Percentiles rank a stretch among this genome's conserved stretches.
These are phyloP conservation scores for Phytophthora pisi DNA, from an alignment of 352 stramenopile genomes.

Conservation along the genomic window DNA sequence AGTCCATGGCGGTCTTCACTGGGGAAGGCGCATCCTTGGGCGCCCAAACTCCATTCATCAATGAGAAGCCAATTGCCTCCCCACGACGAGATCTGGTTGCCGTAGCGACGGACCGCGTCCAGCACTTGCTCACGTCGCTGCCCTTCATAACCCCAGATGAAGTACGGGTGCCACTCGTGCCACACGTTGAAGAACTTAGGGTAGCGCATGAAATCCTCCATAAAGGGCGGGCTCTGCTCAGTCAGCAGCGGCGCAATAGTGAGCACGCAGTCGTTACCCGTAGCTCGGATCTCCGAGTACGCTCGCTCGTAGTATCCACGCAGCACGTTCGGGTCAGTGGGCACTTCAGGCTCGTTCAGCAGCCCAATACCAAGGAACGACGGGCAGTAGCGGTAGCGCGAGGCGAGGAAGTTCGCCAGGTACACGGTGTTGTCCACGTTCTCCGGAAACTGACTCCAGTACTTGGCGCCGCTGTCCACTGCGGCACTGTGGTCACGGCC, in stretches of 20 bases:
- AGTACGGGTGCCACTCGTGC: slow-evolving; percentile 89
- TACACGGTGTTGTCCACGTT: slow-evolving; percentile 72
- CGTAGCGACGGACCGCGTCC: slow-evolving; percentile 58
- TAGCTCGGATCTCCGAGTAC: slow-evolving; percentile 68
- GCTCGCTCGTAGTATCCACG: slow-evolving; percentile 79
- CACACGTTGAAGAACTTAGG: slow-evolving; percentile 77
- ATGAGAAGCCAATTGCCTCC: slow-evolving; percentile 77
- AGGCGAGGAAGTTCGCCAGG: slow-evolving; percentile 59
- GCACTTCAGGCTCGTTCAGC: slow-evolving; percentile 71
- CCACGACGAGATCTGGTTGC: slow-evolving; percentile 62
- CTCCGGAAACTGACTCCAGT: slow-evolving; percentile 66
- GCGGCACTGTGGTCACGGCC: slow-evolving; percentile 77
- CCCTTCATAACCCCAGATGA: slow-evolving; percentile 83
- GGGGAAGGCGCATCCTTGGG: slow-evolving; percentile 63
- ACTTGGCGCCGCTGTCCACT: slow-evolving; percentile 44
- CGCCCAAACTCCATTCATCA: slow-evolving; percentile 83
- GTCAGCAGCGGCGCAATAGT: slow-evolving; percentile 63
- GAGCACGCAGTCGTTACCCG: slow-evolving; percentile 80
- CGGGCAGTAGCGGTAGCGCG: slow-evolving; percentile 67
- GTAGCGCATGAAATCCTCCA: slow-evolving; percentile 68
- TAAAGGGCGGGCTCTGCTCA: slow-evolving; percentile 55
- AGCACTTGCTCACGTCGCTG: slow-evolving; percentile 67
- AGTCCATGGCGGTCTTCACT: slow-evolving; percentile 49
- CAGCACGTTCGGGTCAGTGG: slow-evolving; percentile 59
- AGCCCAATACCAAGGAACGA: slow-evolving; percentile 81